Base-by-base conservation (phyloP, 2,329 filamentous ascomycete species). In the Colletotrichum somersetense region DNA sequence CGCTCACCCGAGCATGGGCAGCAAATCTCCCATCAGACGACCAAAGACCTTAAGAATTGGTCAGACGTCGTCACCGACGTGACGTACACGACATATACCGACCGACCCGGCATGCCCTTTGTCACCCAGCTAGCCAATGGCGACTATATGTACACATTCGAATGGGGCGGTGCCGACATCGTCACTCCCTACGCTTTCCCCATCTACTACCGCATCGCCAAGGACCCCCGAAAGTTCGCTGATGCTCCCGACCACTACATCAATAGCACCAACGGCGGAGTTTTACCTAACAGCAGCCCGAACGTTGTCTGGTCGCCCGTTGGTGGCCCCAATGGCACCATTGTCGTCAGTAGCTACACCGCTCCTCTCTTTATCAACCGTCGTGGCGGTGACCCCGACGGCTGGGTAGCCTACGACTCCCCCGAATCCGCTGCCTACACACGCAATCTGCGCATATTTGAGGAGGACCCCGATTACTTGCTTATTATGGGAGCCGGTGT, bases 81-180 rank as follows among this genome's bases (percentile, higher is more conserved):
- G 50, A 83, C 87, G 26, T 91, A 91, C 75, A 80, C 85, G n/a
- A 85, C 83, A 66, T 91, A 92, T 79, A 87, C 86, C 2, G 89
- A 86, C 72, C 88, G 91, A 1, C 91, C 91, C 0, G 91, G 91
- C 62, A 93, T 93, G 91, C 87, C 91, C 1, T 89, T 87, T 0
- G 83, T 93, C 11, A 84, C 87, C 1, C 77, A 85, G 76, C 85
- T 93, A 83, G 90, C 74, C 46, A 88, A 88, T 74, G 88, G 86
- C 68, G 81, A 89, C 76, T 92, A 87, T 79, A 88, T 93, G 76
- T 88, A 90, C 82, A 85, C 86, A 7, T 92, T 92, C 78, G 91
- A 93, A 78, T 89, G 88, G 74, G 88, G 88, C 62, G 87, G 79
- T 26, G 86, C 75, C 76, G 83, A 77, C 18, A 76, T 76, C 5